These are phyloP conservation scores for Pyrrhoderma lamaoense DNA, from an alignment of 1,284 basidiomycete species.

Conservation along the genomic window DNA sequence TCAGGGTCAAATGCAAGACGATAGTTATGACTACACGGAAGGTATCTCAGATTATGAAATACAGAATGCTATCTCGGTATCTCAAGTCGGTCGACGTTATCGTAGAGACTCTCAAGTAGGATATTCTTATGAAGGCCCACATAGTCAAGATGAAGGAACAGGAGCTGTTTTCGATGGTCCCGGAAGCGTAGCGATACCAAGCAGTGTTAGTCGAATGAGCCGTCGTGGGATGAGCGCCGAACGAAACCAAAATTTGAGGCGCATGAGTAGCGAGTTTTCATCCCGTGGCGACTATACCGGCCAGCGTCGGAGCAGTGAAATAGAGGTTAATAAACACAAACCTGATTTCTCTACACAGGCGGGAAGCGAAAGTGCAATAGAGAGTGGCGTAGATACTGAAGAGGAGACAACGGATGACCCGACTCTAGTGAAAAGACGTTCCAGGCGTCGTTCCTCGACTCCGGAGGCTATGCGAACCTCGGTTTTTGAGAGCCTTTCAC, in stretches of 20 bases:
- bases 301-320: slow-evolving; percentile 22
- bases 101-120: slow-evolving; percentile 63
- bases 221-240: slow-evolving; percentile 39
- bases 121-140: slow-evolving; percentile 46
- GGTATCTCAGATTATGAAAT: slow-evolving; percentile 75
- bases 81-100: slow-evolving; percentile 31
- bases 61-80: slow-evolving; percentile 38
- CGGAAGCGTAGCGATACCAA: slow-evolving; percentile 60
- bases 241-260: slow-evolving; percentile 25
- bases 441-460: slow-evolving; percentile 11
- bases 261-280: slow-evolving; percentile 44
- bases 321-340: slow-evolving; percentile 19
- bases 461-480: slow-evolving; percentile 30
- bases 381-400: slow-evolving; percentile 18
- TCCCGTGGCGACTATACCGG: slow-evolving; percentile 23
- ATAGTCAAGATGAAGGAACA: slow-evolving; percentile 26
- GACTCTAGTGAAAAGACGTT: slow-evolving; percentile 6
- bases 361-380: slow-evolving; percentile 1
- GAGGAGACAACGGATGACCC: slow-evolving; percentile 22
- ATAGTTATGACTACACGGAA: slow-evolving; percentile 66
- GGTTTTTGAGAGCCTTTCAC: slow-evolving; percentile 62
- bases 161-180: slow-evolving; percentile 74
- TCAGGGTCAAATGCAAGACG: slow-evolving; percentile 9
- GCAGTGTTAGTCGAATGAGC: slow-evolving; percentile 72
- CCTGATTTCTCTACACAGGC: slow-evolving; percentile 6